These are phyloP conservation scores for Ustilago lituana DNA, from an alignment of 1,284 basidiomycete genomes.

Conservation along the genomic window DNA sequence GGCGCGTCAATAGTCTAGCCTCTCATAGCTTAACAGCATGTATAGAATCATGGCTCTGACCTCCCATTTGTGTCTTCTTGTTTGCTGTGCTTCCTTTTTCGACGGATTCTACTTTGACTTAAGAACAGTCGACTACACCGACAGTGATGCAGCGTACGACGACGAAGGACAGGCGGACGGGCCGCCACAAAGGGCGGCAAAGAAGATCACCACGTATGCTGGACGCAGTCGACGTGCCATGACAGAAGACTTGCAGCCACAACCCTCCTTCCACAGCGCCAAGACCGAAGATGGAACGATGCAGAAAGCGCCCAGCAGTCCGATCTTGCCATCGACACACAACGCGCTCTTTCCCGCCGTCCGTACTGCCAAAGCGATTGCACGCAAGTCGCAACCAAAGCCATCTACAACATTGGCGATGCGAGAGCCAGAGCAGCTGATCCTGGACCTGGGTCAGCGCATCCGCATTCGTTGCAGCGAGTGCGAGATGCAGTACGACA, in stretches of 20 bases:
- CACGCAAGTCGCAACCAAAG: slow-evolving; percentile 21
- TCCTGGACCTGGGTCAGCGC: slow-evolving; percentile 57
- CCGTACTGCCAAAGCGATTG: slow-evolving; percentile 6
- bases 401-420: not conserved
- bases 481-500: slow-evolving; percentile 62
- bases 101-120: not conserved
- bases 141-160: not conserved
- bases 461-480: slow-evolving; percentile 49
- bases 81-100: not conserved
- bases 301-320: slow-evolving; percentile 32
- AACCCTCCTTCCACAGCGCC: not conserved
- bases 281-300: slow-evolving; percentile 13
- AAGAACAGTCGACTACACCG: slow-evolving; percentile 9
- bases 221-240: slow-evolving; percentile 39
- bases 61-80: too few relatives aligned
- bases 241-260: slow-evolving; percentile 25
- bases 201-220: slow-evolving; percentile 37
- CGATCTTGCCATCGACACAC: slow-evolving; percentile 18
- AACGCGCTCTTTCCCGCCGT: slow-evolving; percentile 20
- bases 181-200: slow-evolving; percentile 11
- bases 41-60: slow-evolving; percentile 10
- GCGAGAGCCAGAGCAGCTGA: slow-evolving; percentile 51
- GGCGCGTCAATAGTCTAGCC: slow-evolving; percentile 6
- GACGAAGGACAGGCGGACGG: not conserved
- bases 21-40: not conserved